phyloP scores from a whole-genome alignment of 768 basidiomycete genomes.

The Tephrocybe rancida region DNA sequence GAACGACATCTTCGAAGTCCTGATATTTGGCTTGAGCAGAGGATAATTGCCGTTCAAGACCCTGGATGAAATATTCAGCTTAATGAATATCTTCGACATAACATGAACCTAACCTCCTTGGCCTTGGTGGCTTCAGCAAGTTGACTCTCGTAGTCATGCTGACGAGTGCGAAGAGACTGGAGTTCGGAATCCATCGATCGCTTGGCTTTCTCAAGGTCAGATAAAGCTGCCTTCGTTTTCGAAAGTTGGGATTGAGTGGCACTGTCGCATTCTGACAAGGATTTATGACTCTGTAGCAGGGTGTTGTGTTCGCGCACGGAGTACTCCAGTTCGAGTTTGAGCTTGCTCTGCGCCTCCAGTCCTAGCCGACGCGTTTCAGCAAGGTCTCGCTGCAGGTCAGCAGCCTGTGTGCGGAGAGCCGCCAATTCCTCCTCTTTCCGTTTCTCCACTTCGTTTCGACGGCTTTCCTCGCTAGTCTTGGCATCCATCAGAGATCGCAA shows the following conservation, averaged over 20 bases:
- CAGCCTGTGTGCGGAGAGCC: constrained; percentile 66
- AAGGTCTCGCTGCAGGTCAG: constrained; percentile 66
- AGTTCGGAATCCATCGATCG: constrained; percentile 73
- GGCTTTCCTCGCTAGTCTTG: constrained; percentile 85
- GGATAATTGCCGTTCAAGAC: constrained; percentile 75
- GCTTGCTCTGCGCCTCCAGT: constrained; percentile 68
- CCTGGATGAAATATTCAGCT: constrained; percentile 40
- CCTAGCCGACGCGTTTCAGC: constrained; percentile 61
- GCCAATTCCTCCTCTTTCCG: constrained; percentile 85
- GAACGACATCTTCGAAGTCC: constrained; percentile 85
- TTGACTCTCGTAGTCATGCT: constrained; percentile 66
- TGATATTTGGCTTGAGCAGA: constrained; percentile 75
- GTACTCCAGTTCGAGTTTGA: constrained; percentile 76
- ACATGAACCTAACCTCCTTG: constrained; percentile 68
- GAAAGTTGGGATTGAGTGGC: constrained; percentile 50
- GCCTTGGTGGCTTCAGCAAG: constrained; percentile 59
- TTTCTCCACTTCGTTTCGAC: constrained; percentile 81
- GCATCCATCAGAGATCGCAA: constrained; percentile 82
- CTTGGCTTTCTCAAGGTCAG: constrained; percentile 70
- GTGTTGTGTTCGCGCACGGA: constrained; percentile 59
- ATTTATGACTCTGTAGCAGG: constrained; percentile 61
- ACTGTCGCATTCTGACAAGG: constrained; percentile 65
- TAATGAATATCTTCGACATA: background rate
- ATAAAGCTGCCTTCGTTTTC: constrained; percentile 48
- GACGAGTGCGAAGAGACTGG: constrained; percentile 65